Percentiles rank a stretch among this genome's conserved stretches.
These are phyloP conservation scores for Amaranthus tricolor DNA, from an alignment of 179 eudicot genomes.

Conservation along the genomic window DNA sequence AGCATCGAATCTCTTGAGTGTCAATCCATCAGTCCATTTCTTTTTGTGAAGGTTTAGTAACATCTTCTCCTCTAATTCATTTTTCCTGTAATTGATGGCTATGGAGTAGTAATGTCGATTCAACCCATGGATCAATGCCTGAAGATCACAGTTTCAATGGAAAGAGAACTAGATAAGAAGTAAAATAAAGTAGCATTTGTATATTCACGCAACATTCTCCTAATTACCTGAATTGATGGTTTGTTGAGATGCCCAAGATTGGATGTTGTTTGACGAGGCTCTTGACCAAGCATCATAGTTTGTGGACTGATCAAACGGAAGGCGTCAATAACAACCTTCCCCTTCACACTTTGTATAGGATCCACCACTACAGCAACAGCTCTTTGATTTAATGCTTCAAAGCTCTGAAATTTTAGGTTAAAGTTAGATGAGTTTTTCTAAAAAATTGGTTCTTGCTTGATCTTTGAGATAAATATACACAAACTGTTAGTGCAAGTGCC, in stretches of 20 bases:
- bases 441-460: not conserved
- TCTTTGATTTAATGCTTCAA: slow-evolving; percentile 88
- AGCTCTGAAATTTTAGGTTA: slow-evolving; percentile 51
- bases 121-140: slow-evolving; percentile 94
- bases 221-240: slow-evolving; percentile 83
- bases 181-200: not conserved
- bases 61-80: slow-evolving; percentile 98
- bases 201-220: not conserved
- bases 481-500: too few species aligned
- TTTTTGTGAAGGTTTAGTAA: slow-evolving; percentile 90
- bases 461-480: not conserved
- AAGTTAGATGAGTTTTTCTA: not conserved
- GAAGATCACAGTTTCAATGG: slow-evolving; percentile 22
- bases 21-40: slow-evolving; percentile 96
- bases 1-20: slow-evolving; percentile 74
- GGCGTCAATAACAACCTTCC: slow-evolving; percentile 96
- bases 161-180: not conserved
- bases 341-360: slow-evolving; percentile 96
- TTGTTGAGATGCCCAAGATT: slow-evolving; percentile 93
- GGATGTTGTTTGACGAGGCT: slow-evolving; percentile 93
- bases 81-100: slow-evolving; percentile 93
- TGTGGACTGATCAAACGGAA: slow-evolving; percentile 92
- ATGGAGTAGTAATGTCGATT: slow-evolving; percentile 93
- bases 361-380: slow-evolving; percentile 98
- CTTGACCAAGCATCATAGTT: slow-evolving; percentile 99